Evolutionary conservation across 345 rosid species (phyloP), one percentile per base, ranked within the genome.

Genomic region (Aurinia saxatilis): DNA sequence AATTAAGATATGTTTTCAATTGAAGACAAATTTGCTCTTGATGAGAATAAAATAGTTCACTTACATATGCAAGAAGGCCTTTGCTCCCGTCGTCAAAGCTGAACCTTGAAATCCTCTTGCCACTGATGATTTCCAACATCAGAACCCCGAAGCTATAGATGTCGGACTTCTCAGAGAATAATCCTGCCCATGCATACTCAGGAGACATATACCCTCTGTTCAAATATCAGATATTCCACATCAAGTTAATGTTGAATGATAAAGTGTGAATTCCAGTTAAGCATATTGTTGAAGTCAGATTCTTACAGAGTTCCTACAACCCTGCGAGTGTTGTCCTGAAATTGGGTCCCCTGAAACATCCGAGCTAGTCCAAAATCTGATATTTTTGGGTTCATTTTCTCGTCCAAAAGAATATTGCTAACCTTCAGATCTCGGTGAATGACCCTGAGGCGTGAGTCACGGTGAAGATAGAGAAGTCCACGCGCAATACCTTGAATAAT

Each of bases 91-190:
- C 69, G 5, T 59, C 65, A 63, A 19, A 70, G 25, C 1, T 48
- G 48, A 70, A 70, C 23, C 68, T 13, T 40, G 74, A 70, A n/a
- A 70, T 56, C 10, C 14, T 48, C 40, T 70, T 48, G 3, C 68
- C 59, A 3, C 47, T 55, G 37, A 70, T 70, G 59, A 70, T 70
- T 62, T 70, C 74, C 7, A 70, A 30, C 64, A 80, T 62, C 47
- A 78, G 15, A 18, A 81, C 88, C 6, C 80, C 82, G 3, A 78
- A 77, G 54, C 85, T 80, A 18, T 74, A 80, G 10, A 83, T 72
- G 34, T 80, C 83, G 0, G 85, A 80, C 71, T 82, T 83, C 42
- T 74, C 72, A 2, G 80, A 78, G 73, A 80, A 82, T 16, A 73
- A 66, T 1, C 85, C 85, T 25, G 76, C 80, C 40, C 74, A 53